phyloP scores from a whole-genome alignment of 116 monocot species.

The Posidonia oceanica region DNA sequence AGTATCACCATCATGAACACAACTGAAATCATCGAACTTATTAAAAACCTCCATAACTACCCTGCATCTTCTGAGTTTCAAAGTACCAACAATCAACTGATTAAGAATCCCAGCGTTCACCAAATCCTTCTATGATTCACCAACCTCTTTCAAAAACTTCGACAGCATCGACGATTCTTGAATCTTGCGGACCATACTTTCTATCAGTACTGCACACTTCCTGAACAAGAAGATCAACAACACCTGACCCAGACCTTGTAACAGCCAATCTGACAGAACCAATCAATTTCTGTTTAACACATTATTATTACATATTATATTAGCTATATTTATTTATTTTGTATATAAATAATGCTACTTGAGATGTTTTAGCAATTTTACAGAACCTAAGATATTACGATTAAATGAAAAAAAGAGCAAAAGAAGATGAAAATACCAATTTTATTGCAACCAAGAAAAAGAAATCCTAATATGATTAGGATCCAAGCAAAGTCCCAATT shows the following conservation, averaged over 20 bases:
- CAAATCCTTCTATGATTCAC: conserved; percentile 23
- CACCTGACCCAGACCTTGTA: conserved; percentile 18
- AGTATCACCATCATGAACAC: conserved; percentile 36
- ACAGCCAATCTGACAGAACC: conserved; percentile 46
- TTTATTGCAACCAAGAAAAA: too few species aligned
- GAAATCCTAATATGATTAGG: too few species aligned
- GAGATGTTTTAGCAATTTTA: too few species aligned
- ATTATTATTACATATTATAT: too few species aligned
- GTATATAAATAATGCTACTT: too few species aligned
- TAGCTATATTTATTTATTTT: too few species aligned
- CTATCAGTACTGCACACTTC: conserved; percentile 10
- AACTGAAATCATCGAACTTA: conserved; percentile 30
- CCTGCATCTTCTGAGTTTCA: conserved; percentile 39
- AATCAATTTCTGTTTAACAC: conserved; percentile 22
- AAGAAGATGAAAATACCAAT: too few species aligned
- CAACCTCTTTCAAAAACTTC: conserved; percentile 67
- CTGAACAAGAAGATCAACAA: conserved; percentile 32
- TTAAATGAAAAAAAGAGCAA: too few species aligned
- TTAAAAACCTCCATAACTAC: conserved; percentile 58
- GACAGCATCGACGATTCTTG: conserved; percentile 49
- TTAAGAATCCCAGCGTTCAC: conserved; percentile 49
- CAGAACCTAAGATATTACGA: too few species aligned
- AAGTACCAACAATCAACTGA: conserved; percentile 36
- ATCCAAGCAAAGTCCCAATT: too few species aligned
- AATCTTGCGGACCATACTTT: conserved; percentile 14